A percentile compares a stretch with the other conserved stretches of the same genome.
These are phyloP conservation scores for Suhomyces xylopsoci DNA, from an alignment of 805 yeast genomes.

Conservation along the genomic window DNA sequence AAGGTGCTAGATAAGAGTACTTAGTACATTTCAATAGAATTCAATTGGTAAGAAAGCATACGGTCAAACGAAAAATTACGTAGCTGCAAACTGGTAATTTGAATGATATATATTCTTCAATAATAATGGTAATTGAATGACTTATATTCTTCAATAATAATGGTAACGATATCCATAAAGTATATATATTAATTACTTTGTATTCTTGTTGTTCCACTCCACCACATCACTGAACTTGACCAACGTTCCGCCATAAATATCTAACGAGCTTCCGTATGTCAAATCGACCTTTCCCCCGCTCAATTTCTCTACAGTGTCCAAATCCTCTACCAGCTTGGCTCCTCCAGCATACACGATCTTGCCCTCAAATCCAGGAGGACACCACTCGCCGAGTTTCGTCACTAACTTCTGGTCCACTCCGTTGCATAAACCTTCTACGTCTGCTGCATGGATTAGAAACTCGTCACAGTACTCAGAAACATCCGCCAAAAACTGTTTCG, in stretches of 20 bases:
- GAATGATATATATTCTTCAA: too few relatives aligned
- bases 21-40: too few relatives aligned
- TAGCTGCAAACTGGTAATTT: too few relatives aligned
- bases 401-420: conserved; percentile 89
- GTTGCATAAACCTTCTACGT: conserved; percentile 92
- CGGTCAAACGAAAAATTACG: too few relatives aligned
- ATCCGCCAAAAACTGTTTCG: conserved; percentile 47
- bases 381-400: conserved; percentile 71
- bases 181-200: too few relatives aligned
- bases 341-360: conserved; percentile 97
- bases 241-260: conserved; percentile 86
- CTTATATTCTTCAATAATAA: too few relatives aligned
- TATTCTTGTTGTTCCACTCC: conserved; percentile 53
- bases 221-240: conserved; percentile 77
- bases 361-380: conserved; percentile 47
- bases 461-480: conserved; percentile 74
- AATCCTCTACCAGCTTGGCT: conserved; percentile 70
- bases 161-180: too few relatives aligned
- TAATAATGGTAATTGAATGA: too few relatives aligned
- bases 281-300: conserved; percentile 85
- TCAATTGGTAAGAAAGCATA: too few relatives aligned
- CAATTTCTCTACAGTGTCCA: conserved; percentile 59
- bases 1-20: too few relatives aligned
- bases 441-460: conserved; percentile 95
- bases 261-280: conserved; percentile 90